Percentiles rank a stretch among this genome's conserved stretches.
phyloP scores from a whole-genome alignment of 2,329 filamentous ascomycete genomes.

The Talaromyces sp. region DNA sequence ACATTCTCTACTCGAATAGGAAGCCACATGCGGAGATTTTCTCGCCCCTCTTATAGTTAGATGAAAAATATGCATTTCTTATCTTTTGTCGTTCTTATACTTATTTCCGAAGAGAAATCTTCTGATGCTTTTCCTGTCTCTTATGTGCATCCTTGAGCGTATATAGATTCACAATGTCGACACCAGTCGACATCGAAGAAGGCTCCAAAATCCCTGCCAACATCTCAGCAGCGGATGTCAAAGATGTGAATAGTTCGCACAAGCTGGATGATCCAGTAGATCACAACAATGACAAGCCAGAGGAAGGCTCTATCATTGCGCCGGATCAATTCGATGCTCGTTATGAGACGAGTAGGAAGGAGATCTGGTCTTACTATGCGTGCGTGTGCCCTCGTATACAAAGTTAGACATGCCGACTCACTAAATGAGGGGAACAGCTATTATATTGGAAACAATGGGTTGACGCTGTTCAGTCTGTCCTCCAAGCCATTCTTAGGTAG shows the following conservation, averaged over 20 bases:
- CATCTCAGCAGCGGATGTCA: background rate
- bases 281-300: slow-evolving; percentile 12
- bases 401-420: background rate
- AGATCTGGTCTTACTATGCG: slow-evolving; percentile 57
- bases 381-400: slow-evolving; percentile 29
- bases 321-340: slow-evolving; percentile 54
- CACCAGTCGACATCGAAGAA: background rate
- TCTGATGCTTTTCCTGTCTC: background rate
- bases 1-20: background rate
- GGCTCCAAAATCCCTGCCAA: background rate
- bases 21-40: background rate
- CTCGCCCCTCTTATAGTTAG: background rate
- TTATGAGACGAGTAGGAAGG: slow-evolving; percentile 50
- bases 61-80: background rate
- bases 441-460: slow-evolving; percentile 65
- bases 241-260: background rate
- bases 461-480: slow-evolving; percentile 53
- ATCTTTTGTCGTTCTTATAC: background rate
- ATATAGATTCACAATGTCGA: background rate
- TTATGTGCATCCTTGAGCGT: background rate
- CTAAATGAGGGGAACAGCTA: slow-evolving; percentile 41
- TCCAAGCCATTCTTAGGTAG: background rate
- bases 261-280: background rate
- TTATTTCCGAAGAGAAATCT: background rate
- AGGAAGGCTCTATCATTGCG: slow-evolving; percentile 41